phyloP scores from a whole-genome alignment of 2,329 filamentous ascomycete species.

The Macrophomina phaseolina region DNA sequence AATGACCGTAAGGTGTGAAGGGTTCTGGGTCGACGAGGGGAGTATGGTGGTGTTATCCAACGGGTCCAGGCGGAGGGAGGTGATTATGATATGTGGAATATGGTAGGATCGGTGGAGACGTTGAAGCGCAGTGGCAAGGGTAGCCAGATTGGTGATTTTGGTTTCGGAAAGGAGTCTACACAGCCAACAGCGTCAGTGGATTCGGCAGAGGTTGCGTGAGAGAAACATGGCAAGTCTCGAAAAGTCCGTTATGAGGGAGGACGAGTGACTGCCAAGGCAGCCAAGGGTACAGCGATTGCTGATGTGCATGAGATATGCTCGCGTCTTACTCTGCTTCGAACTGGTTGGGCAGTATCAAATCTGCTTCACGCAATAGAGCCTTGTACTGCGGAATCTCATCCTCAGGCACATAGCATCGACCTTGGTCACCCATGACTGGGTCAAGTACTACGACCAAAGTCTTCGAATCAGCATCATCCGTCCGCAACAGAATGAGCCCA shows the following conservation, averaged over 20 bases:
- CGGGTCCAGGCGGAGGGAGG: conserved; percentile 74
- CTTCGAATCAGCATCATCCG: neutral
- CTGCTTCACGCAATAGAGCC: conserved; percentile 76
- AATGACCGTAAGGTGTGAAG: conserved; percentile 66
- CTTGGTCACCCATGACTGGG: conserved; percentile 98
- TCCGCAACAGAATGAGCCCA: neutral
- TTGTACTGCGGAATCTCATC: conserved; percentile 94
- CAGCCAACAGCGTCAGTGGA: neutral
- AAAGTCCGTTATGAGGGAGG: neutral
- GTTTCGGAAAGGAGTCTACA: conserved; percentile 82
- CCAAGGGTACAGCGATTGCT: too few species aligned
- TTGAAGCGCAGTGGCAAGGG: conserved; percentile 75
- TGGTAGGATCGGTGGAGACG: conserved; percentile 76
- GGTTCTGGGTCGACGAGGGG: conserved; percentile 40
- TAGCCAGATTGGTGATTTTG: conserved; percentile 76
- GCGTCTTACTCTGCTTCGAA: conserved; percentile 87
- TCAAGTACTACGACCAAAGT: conserved; percentile 70
- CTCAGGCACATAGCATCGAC: conserved; percentile 85
- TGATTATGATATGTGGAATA: conserved; percentile 90
- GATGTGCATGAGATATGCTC: too few species aligned
- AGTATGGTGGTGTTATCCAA: conserved; percentile 52
- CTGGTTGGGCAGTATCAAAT: conserved; percentile 93
- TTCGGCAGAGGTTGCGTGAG: neutral
- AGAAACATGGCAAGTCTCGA: too few species aligned
- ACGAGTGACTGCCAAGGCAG: too few species aligned